Evolutionary conservation across 2,329 filamentous ascomycete genomes (phyloP).

Genomic region (Apiospora malaysiana): DNA sequence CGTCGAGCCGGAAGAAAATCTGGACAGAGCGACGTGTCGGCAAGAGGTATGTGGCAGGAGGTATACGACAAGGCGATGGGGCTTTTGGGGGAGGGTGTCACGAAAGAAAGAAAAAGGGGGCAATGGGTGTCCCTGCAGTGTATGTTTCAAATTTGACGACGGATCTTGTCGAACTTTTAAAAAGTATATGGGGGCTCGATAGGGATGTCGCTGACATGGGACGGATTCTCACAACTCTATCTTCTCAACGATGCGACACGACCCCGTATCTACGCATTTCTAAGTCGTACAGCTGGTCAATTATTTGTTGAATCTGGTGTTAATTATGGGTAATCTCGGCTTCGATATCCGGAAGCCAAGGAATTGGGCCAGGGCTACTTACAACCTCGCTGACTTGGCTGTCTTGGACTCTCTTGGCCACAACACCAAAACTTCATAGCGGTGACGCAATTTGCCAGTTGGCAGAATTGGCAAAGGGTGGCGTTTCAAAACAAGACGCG

Average conservation of each 20-base stretch:
- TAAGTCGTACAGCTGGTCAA: not conserved
- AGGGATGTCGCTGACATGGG: too few relatives aligned
- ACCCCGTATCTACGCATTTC: not conserved
- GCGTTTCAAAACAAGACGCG: not conserved
- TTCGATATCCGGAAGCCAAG: not conserved
- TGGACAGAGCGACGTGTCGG: not conserved
- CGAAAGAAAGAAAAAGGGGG: not conserved
- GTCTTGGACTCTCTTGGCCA: constrained; percentile 11
- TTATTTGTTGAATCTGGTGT: not conserved
- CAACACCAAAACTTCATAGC: not conserved
- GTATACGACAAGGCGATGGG: not conserved
- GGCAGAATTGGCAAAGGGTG: not conserved
- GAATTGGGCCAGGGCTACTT: not conserved
- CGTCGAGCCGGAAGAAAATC: not conserved
- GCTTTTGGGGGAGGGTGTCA: not conserved
- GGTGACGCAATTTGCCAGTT: constrained; percentile 6
- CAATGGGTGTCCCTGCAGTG: too few relatives aligned
- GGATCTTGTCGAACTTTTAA: too few relatives aligned
- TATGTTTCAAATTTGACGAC: too few relatives aligned
- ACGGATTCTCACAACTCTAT: too few relatives aligned
- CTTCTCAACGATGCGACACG: too few relatives aligned
- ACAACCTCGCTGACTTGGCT: not conserved
- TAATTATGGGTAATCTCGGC: not conserved
- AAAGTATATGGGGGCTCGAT: too few relatives aligned
- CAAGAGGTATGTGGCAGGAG: too few relatives aligned